Conservation (phyloP, 2,329 filamentous ascomycete species). For the Fusarium subglutinans region DNA sequence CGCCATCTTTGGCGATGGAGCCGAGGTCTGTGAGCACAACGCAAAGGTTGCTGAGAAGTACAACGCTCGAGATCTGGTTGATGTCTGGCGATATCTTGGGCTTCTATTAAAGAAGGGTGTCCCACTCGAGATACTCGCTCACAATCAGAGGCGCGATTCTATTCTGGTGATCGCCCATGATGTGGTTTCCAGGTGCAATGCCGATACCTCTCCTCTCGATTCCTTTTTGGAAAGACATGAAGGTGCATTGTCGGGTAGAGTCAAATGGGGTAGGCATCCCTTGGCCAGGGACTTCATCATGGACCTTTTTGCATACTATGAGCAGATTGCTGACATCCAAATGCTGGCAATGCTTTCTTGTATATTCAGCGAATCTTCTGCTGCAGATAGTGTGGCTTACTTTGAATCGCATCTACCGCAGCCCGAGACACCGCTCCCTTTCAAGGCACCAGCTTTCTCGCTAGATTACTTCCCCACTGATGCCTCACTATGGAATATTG, state of each 20-base stretch:
- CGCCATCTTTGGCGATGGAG: slow-evolving; percentile 81
- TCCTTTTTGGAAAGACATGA: slow-evolving; percentile 13
- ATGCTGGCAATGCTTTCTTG: slow-evolving; percentile 79
- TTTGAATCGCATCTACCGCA: slow-evolving; percentile 65
- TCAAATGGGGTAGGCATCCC: slow-evolving; percentile 75
- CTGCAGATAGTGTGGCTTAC: slow-evolving; percentile 65
- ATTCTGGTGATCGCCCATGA: slow-evolving; percentile 76
- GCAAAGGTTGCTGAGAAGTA: slow-evolving; percentile 77
- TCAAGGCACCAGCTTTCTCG: slow-evolving; percentile 73
- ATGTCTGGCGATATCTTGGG: slow-evolving; percentile 84
- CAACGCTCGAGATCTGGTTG: slow-evolving; percentile 75
- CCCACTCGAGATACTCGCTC: slow-evolving; percentile 71
- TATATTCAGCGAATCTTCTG: slow-evolving; percentile 70
- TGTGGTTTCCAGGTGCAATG: slow-evolving; percentile 54
- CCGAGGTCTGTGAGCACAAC: slow-evolving; percentile 86
- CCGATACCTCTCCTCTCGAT: slow-evolving; percentile 19
- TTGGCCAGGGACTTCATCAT: slow-evolving; percentile 69
- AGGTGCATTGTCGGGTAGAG: slow-evolving; percentile 61
- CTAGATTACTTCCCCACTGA: slow-evolving; percentile 73
- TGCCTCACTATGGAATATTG: slow-evolving; percentile 61
- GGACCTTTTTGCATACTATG: slow-evolving; percentile 72
- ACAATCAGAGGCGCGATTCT: slow-evolving; percentile 64
- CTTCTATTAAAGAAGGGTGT: slow-evolving; percentile 81
- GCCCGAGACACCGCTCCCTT: slow-evolving; percentile 69
- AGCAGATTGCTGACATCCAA: slow-evolving; percentile 70